phyloP scores from a whole-genome alignment of 2,329 filamentous ascomycete species.

The Boeremia lycopersici region DNA sequence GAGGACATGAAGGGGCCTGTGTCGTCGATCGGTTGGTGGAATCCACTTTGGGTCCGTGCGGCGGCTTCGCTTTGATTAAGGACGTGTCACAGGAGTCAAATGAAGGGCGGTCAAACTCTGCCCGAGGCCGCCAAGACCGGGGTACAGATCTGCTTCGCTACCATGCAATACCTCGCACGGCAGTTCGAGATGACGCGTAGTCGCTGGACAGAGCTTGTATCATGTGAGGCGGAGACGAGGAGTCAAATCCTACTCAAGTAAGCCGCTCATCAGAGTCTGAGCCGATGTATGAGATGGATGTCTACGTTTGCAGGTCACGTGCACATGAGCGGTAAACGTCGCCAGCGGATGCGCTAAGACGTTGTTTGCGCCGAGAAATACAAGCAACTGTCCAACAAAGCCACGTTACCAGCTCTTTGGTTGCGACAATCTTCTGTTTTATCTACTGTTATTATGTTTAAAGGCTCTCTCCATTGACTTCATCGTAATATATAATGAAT shows the following conservation, averaged over 20 bases:
- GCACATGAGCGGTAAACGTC: not conserved
- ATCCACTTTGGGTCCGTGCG: not conserved
- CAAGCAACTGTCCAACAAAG: not conserved
- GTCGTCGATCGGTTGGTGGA: conserved; percentile 14
- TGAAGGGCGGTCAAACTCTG: conserved; percentile 22
- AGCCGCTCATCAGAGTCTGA: not conserved
- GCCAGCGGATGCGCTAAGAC: not conserved
- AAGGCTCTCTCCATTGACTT: too few relatives aligned
- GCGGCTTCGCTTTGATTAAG: conserved; percentile 15
- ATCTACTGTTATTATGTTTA: not conserved
- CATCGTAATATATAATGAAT: not conserved
- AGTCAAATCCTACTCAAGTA: not conserved
- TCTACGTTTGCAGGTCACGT: conserved; percentile 2
- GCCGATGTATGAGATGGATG: not conserved
- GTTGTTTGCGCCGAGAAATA: not conserved
- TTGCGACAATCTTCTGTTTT: not conserved
- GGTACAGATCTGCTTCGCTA: conserved; percentile 4
- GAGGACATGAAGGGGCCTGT: not conserved
- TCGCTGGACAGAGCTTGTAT: conserved; percentile 1
- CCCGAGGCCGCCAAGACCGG: conserved; percentile 8
- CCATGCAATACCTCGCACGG: not conserved
- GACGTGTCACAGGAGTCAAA: conserved; percentile 22
- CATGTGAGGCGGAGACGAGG: not conserved
- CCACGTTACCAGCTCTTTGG: not conserved
- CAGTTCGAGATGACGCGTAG: conserved; percentile 1